phyloP scores from a whole-genome alignment of 2,329 filamentous ascomycete genomes.

The Emmonsiellopsis sp. region DNA sequence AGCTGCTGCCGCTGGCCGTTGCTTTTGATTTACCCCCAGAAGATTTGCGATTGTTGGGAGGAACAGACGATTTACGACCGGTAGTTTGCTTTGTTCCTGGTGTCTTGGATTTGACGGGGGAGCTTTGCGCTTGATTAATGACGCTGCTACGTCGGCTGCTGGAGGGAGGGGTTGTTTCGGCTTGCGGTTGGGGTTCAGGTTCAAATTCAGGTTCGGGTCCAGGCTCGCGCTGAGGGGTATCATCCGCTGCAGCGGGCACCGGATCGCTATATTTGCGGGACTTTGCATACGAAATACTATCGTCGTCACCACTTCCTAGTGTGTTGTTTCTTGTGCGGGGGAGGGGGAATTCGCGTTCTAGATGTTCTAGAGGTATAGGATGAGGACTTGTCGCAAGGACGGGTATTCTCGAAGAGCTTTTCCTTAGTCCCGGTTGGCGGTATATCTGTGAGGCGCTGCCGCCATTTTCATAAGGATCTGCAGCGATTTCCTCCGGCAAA shows the following conservation, averaged over 20 bases:
- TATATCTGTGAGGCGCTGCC: slow-evolving; percentile 39
- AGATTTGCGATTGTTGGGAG: slow-evolving; percentile 30
- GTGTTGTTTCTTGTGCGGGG: slow-evolving; percentile 51
- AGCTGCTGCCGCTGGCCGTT: slow-evolving; percentile 25
- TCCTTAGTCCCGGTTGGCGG: slow-evolving; percentile 44
- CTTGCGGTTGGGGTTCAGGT: background rate
- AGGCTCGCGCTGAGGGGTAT: slow-evolving; percentile 2
- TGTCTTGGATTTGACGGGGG: slow-evolving; percentile 15
- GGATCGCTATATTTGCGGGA: slow-evolving; percentile 36
- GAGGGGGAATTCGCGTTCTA: slow-evolving; percentile 64
- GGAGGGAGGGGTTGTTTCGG: slow-evolving; percentile 15
- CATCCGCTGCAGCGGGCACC: background rate
- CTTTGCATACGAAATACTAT: slow-evolving; percentile 51
- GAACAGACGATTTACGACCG: slow-evolving; percentile 29
- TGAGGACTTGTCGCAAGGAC: slow-evolving; percentile 70
- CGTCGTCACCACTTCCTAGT: slow-evolving; percentile 49
- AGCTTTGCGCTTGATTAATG: slow-evolving; percentile 15
- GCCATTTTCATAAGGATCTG: slow-evolving; percentile 31
- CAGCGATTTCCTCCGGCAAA: slow-evolving; percentile 66
- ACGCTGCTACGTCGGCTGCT: slow-evolving; percentile 12
- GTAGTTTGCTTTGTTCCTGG: slow-evolving; percentile 24
- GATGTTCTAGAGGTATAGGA: slow-evolving; percentile 60
- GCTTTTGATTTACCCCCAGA: slow-evolving; percentile 26
- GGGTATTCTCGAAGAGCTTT: slow-evolving; percentile 71
- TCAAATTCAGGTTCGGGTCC: background rate